These are phyloP conservation scores for Warburgia ugandensis DNA, from an alignment of 164 flowering plant species.

Conservation along the genomic window DNA sequence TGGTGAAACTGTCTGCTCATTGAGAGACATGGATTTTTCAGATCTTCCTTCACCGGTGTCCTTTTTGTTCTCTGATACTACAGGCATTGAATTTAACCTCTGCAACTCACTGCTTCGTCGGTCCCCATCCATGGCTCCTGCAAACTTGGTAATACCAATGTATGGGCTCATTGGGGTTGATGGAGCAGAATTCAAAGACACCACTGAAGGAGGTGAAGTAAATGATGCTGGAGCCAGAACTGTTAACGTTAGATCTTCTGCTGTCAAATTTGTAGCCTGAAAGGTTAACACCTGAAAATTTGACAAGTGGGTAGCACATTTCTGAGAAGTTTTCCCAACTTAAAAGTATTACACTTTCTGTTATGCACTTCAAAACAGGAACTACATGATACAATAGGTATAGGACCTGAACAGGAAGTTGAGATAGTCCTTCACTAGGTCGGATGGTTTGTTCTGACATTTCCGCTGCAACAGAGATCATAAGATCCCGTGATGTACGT, in stretches of 20 bases:
- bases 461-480: constrained; percentile 92
- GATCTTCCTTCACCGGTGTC: constrained; percentile 26
- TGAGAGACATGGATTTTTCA: constrained; percentile 29
- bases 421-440: constrained; percentile 38
- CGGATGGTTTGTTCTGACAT: constrained; percentile 53
- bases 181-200: constrained; percentile 69
- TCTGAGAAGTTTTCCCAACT: too few species aligned
- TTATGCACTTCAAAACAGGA: too few species aligned
- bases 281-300: constrained; percentile 86
- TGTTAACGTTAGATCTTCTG: constrained; percentile 83
- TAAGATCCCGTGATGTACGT: constrained; percentile 68
- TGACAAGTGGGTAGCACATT: too few species aligned
- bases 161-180: constrained; percentile 67
- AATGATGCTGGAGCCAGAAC: constrained; percentile 97
- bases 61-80: constrained; percentile 28
- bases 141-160: constrained; percentile 46
- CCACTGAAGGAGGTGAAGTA: constrained; percentile 70
- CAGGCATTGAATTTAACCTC: constrained; percentile 30
- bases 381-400: too few species aligned
- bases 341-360: too few species aligned
- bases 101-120: constrained; percentile 22
- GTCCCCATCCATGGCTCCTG: constrained; percentile 29
- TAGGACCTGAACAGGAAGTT: constrained; percentile 85
- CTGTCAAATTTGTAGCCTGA: constrained; percentile 88
- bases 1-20: constrained; percentile 32